phyloP scores from a whole-genome alignment of 495 filamentous ascomycete genomes.

The Penicillium ucsense region DNA sequence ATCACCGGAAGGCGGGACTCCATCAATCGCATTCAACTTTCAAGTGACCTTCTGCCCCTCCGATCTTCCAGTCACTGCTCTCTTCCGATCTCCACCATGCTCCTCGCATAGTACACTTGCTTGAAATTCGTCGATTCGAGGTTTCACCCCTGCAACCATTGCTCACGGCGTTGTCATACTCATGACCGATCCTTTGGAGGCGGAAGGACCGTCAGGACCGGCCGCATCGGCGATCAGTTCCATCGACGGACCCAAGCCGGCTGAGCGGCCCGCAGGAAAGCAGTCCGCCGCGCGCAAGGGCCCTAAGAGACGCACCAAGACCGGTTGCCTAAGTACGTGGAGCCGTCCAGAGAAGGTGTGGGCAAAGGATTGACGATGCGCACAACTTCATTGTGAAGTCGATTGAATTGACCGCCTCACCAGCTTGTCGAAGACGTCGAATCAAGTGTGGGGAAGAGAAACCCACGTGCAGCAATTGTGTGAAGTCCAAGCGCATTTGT shows the following conservation, averaged over 20 bases:
- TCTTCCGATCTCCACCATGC: neutral
- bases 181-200: neutral
- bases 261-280: slow-evolving; percentile 6
- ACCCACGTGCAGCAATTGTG: slow-evolving; percentile 83
- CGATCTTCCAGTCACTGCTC: neutral
- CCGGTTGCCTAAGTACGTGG: slow-evolving; percentile 83
- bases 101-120: too few species aligned
- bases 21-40: too few species aligned
- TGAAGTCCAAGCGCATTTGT: slow-evolving; percentile 87
- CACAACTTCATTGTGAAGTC: too few species aligned
- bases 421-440: slow-evolving; percentile 85
- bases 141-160: neutral
- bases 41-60: too few species aligned
- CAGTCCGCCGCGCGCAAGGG: slow-evolving; percentile 14
- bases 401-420: neutral
- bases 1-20: too few species aligned
- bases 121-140: too few species aligned
- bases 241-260: neutral
- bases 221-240: neutral
- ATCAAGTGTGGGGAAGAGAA: slow-evolving; percentile 98
- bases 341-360: neutral
- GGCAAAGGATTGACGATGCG: slow-evolving; percentile 6
- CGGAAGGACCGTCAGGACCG: neutral
- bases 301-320: slow-evolving; percentile 76
- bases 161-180: neutral